Evolutionary conservation across 306 rosid species (phyloP), one percentile per base, ranked within the genome.

Genomic region (Vigna mungo): DNA sequence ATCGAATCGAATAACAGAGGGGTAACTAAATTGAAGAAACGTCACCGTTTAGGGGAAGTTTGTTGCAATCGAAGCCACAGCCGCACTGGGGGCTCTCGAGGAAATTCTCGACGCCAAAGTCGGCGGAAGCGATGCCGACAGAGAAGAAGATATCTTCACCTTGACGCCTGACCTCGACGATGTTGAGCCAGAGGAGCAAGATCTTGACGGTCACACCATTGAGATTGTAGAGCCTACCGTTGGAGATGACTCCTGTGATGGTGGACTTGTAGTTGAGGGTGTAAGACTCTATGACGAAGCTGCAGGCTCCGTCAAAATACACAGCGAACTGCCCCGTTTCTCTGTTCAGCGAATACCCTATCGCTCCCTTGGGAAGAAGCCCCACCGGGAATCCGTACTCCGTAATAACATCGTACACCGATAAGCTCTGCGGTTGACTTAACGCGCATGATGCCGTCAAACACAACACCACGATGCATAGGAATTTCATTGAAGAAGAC

Each of bases 371-470:
- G 2, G 96, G 96, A n/a, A 87, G 90, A 70, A 91, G 79, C 43
- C 96, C 94, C 23, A 58, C 65, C 12, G 96, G 96, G 54, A 91
- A 86, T 3, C 73, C 84, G 11, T 91, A 87, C 36, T 86, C 83
- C 54, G 49, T 46, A 2, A 91, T 87, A 65, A 86, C 65, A n/a
- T 87, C 85, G 68, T 91, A 89, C 0, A 89, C 92, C 7, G 96
- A 32, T 1, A 78, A 9, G 6, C 72, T 46, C 30, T 72, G 27
- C 11, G 72, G 9, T 21, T 56, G 41, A 56, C 21, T 77, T 10
- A 78, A 12, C 5, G 82, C 59, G 59, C 15, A 23, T 48, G 59
- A 15, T 17, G 41, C 7, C 2, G 21, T 47, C 3, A 65, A 20
- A 37, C 34, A 56, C 7, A 72, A 0, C 0, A 58, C 8, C 6